Conservation (phyloP, 208 protist species). For the Naegleria lovaniensis region DNA sequence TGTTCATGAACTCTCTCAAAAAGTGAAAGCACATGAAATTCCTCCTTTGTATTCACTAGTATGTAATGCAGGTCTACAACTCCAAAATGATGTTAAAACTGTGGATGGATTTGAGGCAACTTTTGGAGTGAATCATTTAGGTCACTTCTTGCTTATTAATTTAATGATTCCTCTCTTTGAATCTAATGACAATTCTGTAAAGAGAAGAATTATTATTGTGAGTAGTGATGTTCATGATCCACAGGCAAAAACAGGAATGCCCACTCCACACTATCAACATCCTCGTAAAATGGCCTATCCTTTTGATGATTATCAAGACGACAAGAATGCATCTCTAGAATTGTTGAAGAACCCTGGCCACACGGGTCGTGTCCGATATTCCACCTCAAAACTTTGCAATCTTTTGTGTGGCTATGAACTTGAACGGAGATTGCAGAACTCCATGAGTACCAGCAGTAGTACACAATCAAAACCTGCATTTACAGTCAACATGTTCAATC, state of each 20-base stretch:
- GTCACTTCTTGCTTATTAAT: constrained; percentile 11
- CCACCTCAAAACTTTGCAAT: neutral
- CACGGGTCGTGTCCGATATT: neutral
- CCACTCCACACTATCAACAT: neutral
- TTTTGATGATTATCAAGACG: no score
- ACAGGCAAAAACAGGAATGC: neutral
- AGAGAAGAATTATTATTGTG: neutral
- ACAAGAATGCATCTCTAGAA: neutral
- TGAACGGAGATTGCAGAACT: neutral
- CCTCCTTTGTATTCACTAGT: neutral
- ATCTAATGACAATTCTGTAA: neutral
- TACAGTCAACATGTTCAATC: neutral
- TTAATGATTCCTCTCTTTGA: neutral
- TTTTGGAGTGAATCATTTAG: constrained; percentile 18
- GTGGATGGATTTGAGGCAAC: neutral
- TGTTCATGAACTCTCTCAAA: neutral
- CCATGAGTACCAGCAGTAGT: no score
- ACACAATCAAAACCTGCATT: neutral
- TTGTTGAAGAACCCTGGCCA: no score
- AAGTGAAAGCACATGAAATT: neutral
- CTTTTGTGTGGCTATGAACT: neutral
- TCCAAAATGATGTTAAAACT: neutral
- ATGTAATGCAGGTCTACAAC: neutral
- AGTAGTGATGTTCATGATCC: neutral
- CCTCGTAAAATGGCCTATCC: neutral